phyloP scores from a whole-genome alignment of 371 early-diverging fungal species.

The Lichtheimia hyalospora region DNA sequence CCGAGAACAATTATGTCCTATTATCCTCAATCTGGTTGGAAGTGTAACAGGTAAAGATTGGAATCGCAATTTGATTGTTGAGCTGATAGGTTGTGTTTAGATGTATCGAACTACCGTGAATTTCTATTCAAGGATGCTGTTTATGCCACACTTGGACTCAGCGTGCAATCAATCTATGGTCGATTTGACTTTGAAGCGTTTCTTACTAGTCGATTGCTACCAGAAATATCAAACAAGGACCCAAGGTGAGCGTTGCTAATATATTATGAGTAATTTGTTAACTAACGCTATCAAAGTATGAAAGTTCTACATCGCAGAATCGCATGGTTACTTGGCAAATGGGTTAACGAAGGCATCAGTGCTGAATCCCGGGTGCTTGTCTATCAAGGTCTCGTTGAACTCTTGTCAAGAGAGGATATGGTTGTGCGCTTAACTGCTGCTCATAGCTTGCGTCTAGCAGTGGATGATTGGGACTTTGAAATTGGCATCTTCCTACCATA shows the following conservation, averaged over 20 bases:
- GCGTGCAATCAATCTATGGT: slow-evolving; percentile 84
- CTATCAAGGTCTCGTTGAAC: slow-evolving; percentile 67
- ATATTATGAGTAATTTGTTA: neutral
- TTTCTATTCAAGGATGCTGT: slow-evolving; percentile 81
- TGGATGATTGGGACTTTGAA: slow-evolving; percentile 92
- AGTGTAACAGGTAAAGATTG: slow-evolving; percentile 57
- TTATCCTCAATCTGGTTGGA: slow-evolving; percentile 62
- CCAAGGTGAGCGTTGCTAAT: slow-evolving; percentile 30
- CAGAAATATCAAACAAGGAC: slow-evolving; percentile 55
- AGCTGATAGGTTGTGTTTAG: slow-evolving; percentile 10
- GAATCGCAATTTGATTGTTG: neutral
- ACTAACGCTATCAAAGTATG: slow-evolving; percentile 32
- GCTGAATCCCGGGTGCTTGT: slow-evolving; percentile 63
- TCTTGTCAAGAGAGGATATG: slow-evolving; percentile 67
- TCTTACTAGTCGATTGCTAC: slow-evolving; percentile 58
- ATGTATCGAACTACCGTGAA: slow-evolving; percentile 45
- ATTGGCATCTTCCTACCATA: slow-evolving; percentile 69
- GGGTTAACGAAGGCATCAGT: slow-evolving; percentile 80
- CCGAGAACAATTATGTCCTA: slow-evolving; percentile 63
- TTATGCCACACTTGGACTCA: slow-evolving; percentile 79
- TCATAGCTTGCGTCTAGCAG: slow-evolving; percentile 59
- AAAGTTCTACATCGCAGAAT: slow-evolving; percentile 74
- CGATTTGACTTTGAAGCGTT: slow-evolving; percentile 81
- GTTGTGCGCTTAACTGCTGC: slow-evolving; percentile 88
- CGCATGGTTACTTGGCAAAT: slow-evolving; percentile 83